Evolutionary conservation across 305 asterid genomes (phyloP).

Genomic region (Fraxinus dipetala): DNA sequence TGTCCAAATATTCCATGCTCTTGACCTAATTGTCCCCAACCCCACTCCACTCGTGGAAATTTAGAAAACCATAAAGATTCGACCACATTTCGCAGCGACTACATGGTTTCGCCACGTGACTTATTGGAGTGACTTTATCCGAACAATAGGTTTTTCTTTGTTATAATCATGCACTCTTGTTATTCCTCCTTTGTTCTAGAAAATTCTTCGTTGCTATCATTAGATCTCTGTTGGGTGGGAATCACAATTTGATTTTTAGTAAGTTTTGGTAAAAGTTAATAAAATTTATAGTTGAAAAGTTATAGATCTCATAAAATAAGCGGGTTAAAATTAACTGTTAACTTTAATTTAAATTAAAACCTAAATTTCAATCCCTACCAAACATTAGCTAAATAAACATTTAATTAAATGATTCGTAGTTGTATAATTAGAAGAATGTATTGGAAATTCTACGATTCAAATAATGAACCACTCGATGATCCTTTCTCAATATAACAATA

Average conservation of each 20-base stretch:
- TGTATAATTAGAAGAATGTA: background rate
- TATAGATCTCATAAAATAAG: too few relatives aligned
- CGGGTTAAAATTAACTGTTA: too few relatives aligned
- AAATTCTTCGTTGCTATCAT: background rate
- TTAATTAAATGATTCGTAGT: background rate
- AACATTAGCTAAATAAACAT: background rate
- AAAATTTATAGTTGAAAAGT: too few relatives aligned
- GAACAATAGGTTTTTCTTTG: constrained; percentile 17
- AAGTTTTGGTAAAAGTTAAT: too few relatives aligned
- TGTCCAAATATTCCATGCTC: constrained; percentile 42
- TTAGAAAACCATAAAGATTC: background rate
- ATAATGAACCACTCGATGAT: background rate
- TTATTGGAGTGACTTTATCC: constrained; percentile 25
- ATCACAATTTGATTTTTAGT: too few relatives aligned
- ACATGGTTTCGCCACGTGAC: constrained; percentile 43
- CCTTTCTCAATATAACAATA: background rate
- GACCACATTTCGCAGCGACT: constrained; percentile 40
- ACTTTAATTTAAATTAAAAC: background rate
- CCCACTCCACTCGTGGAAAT: background rate
- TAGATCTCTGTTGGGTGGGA: background rate
- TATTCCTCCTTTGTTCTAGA: background rate
- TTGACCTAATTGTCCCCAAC: constrained; percentile 21
- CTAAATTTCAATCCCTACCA: background rate
- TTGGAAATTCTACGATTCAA: background rate
- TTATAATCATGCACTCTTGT: constrained; percentile 3